Evolutionary conservation across 306 rosid genomes (phyloP).

Genomic region (Abrus precatorius): DNA sequence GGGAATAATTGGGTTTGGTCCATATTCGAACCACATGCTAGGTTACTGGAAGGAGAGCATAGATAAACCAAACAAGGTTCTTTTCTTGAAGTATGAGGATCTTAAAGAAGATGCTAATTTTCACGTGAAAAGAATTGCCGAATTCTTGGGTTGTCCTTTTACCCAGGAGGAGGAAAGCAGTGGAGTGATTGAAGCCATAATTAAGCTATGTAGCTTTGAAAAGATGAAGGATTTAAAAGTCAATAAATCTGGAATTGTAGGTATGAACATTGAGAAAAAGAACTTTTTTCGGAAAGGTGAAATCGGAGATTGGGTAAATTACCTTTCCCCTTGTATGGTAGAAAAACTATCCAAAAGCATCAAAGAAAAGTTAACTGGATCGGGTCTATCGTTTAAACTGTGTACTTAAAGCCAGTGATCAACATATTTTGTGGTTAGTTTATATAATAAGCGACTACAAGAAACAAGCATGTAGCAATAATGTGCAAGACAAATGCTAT

Average conservation of each 20-base stretch:
- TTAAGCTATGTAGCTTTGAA: slow-evolving; percentile 59
- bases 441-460: too few species aligned
- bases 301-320: slow-evolving; percentile 68
- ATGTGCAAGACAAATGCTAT: too few species aligned
- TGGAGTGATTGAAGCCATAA: slow-evolving; percentile 55
- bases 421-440: too few species aligned
- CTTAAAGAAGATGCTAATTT: slow-evolving; percentile 48
- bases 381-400: slow-evolving; percentile 48
- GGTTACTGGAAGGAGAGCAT: slow-evolving; percentile 68
- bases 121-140: slow-evolving; percentile 54
- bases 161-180: not conserved
- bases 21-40: slow-evolving; percentile 64
- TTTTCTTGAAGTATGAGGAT: slow-evolving; percentile 69
- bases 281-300: slow-evolving; percentile 64
- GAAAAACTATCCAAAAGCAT: slow-evolving; percentile 56
- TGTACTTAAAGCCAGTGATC: not conserved
- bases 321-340: slow-evolving; percentile 60
- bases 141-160: slow-evolving; percentile 59
- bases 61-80: slow-evolving; percentile 54
- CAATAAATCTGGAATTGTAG: slow-evolving; percentile 52
- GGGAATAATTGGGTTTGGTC: slow-evolving; percentile 58
- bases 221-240: slow-evolving; percentile 60
- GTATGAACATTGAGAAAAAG: slow-evolving; percentile 55
- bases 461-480: too few species aligned
- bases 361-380: slow-evolving; percentile 53